A percentile compares a stretch with the other conserved stretches of the same genome.
These are phyloP conservation scores for Peronospora destructor DNA, from an alignment of 352 stramenopile genomes.

Conservation along the genomic window DNA sequence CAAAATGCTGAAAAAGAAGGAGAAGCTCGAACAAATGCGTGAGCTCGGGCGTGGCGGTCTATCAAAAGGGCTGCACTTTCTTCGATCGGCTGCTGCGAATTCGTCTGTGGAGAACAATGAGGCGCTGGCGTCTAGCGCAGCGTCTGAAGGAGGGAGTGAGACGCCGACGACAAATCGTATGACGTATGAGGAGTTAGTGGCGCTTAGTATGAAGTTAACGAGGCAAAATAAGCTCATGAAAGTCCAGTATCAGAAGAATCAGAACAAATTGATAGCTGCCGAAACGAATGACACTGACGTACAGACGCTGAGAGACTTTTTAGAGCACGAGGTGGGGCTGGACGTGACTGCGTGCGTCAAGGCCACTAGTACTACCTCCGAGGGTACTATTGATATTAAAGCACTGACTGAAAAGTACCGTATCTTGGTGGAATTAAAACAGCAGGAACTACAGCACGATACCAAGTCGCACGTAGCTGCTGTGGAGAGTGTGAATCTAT, in stretches of 20 bases:
- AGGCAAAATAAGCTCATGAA: constrained; percentile 87
- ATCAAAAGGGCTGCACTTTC: constrained; percentile 73
- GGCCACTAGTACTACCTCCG: constrained; percentile 1
- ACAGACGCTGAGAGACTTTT: constrained; percentile 42
- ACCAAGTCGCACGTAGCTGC: constrained; percentile 9
- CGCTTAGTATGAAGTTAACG: constrained; percentile 85
- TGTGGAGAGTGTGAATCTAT: constrained; percentile 34
- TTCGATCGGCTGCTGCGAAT: constrained; percentile 35
- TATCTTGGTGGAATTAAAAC: constrained; percentile 36
- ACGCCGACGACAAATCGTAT: constrained; percentile 21
- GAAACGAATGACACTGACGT: constrained; percentile 41
- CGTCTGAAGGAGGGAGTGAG: neutral
- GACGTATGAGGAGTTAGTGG: constrained; percentile 77
- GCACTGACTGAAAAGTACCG: constrained; percentile 45
- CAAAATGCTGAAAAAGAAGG: constrained; percentile 75
- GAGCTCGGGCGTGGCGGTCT: constrained; percentile 70
- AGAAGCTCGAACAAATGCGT: constrained; percentile 86
- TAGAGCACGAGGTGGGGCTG: constrained; percentile 59
- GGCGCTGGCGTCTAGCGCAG: neutral
- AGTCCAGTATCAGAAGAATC: constrained; percentile 72
- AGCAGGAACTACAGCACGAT: constrained; percentile 30
- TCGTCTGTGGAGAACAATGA: constrained; percentile 20
- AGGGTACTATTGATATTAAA: constrained; percentile 36
- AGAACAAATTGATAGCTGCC: constrained; percentile 38
- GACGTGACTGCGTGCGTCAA: constrained; percentile 51